Evolutionary conservation across 2,329 filamentous ascomycete genomes (phyloP), one percentile per base, ranked within the genome.

Genomic region (Colletotrichum eleusines): DNA sequence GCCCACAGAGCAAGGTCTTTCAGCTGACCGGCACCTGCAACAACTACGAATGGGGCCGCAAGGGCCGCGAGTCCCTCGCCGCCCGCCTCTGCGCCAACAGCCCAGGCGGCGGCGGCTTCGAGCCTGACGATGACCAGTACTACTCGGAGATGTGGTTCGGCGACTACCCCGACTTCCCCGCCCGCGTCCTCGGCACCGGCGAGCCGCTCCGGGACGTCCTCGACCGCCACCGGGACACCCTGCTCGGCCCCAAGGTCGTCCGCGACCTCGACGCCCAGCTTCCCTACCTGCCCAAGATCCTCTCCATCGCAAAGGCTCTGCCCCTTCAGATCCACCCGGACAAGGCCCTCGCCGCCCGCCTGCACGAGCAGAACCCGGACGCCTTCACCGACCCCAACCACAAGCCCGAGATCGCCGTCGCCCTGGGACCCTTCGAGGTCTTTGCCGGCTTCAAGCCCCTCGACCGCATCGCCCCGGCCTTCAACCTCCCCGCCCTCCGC

Each of bases 321-420:
- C 92, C 91, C 0, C 83, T 95, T 2, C 92, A 94, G 77, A 86
- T 94, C 18, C 92, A 94, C 73, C 92, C 92, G 40, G 88, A 94
- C 81, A 92, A 91, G 76, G 82, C 87, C 0, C 85, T 94, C 1
- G 87, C 92, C 0, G 80, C 85, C 11, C 85, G 89, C 75, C 84
- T 94, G 2, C 91, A 94, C 80, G 77, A 85, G 64, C 78, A 88
- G 73, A 85, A 93, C 64, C 91, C 92, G 0, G 80, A 88, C 2
- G 86, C 89, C 68, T 94, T 92, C 78, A 88, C 87, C 1, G 92
- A 95, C 74, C 82, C 87, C 3, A 94, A 94, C 78, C 92, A 94
- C 83, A 94, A 94, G 80, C 92, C 92, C 1, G 92, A 95, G 77
- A 94, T 95, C 63, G 92, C 92, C 0, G 83, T 95, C 1, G 92